Conservation (phyloP, 495 filamentous ascomycete genomes). For the Aspergillus egyptiacus region DNA sequence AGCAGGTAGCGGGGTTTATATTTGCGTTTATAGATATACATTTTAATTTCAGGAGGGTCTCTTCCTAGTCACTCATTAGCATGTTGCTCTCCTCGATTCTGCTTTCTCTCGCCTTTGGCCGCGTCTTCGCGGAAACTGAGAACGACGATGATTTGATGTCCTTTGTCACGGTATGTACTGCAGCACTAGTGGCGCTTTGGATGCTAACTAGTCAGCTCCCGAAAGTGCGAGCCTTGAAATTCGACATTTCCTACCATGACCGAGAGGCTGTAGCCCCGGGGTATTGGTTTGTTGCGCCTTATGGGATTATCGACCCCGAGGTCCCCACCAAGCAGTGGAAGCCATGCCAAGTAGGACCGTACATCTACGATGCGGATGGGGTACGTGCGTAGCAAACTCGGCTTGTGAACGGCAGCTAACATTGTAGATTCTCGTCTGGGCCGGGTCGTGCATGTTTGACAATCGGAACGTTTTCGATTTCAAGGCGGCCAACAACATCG, state of each 20-base stretch:
- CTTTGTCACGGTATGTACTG: constrained; percentile 30
- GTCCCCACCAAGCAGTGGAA: constrained; percentile 25
- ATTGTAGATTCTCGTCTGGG: constrained; percentile 36
- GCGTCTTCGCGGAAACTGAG: constrained; percentile 25
- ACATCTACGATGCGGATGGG: constrained; percentile 40
- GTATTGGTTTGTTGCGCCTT: constrained; percentile 41
- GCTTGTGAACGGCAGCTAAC: background rate
- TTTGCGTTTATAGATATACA: background rate
- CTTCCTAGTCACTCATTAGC: constrained; percentile 29
- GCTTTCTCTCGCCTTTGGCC: constrained; percentile 25
- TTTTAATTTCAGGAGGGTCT: constrained; percentile 15
- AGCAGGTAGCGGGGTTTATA: background rate
- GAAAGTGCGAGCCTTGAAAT: constrained; percentile 23
- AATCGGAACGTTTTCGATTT: constrained; percentile 39
- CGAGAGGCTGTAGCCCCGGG: constrained; percentile 24
- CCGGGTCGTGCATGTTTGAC: constrained; percentile 31
- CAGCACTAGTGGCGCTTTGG: background rate
- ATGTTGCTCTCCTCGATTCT: constrained; percentile 28
- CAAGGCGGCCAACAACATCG: constrained; percentile 32
- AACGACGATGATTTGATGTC: constrained; percentile 37
- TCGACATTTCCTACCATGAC: constrained; percentile 26
- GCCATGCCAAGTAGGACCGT: constrained; percentile 39
- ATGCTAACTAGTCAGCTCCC: constrained; percentile 22
- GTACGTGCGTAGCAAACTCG: constrained; percentile 11
- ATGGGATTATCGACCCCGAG: constrained; percentile 31